Base-by-base conservation (phyloP, 257 asterid species). In the Leptodermis oblonga region DNA sequence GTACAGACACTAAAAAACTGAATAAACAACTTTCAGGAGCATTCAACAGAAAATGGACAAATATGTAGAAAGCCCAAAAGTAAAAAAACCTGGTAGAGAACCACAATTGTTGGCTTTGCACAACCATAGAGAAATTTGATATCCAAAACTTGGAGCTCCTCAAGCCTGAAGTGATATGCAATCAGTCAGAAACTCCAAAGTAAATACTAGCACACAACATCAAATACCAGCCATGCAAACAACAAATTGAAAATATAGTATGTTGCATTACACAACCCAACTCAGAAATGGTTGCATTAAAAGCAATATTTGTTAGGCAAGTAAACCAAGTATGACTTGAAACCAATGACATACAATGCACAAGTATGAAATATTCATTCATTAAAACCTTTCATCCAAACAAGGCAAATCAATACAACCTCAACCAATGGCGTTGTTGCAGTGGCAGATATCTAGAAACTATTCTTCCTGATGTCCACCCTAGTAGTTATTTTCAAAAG, bases 91-190 rank as follows among this genome's bases (percentile, higher is more conserved):
- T 91, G 93, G 79, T 91, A 91, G 76, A 91, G 96, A 68, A 91
- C 96, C 69, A 87, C 97, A 49, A 91, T 87, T 45, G 97, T 91
- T 28, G 97, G 97, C 85, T 83, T 89, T 25, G 87, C 81, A 77
- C 97, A 89, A 76, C 97, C 97, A 68, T 86, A 87, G 72, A 91
- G 85, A 78, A 91, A 91, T 79, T 91, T 91, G 81, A 91, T 89
- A 82, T 91, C 97, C 89, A 91, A 79, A 82, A 91, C 97, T 72
- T 91, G 97, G 75, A 91, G 96, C 82, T 91, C 97, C 86, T 88
- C 95, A 41, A 91, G 96, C 90, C 96, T 91, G 90, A 36, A 20
- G 25, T 2, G n/a, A 77, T 65, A 62, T 64, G 53, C 39, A 33
- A 23, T 60, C 63, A 65, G 36, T 61, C 69, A 61, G 62, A 67